Base-by-base conservation (phyloP, 1,284 basidiomycete genomes). In the Rhodotorula glutinis region DNA sequence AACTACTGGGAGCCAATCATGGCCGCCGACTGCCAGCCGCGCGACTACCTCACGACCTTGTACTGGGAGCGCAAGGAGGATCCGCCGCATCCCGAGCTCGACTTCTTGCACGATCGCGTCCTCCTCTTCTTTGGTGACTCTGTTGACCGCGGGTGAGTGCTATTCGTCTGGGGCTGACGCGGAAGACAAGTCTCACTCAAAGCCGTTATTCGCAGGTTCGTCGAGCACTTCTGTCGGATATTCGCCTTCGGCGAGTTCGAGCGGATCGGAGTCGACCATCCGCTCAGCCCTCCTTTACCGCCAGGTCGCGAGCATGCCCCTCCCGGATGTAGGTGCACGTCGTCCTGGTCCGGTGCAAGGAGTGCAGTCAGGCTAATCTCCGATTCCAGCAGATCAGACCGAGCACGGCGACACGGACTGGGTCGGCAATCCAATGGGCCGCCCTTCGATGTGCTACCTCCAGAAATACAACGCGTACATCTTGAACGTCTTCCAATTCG, bases 401-500 rank as follows among this genome's bases (percentile, higher is more conserved):
- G 21, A 54, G 23, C 53, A 33, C 11, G 38, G 38, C 53, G 38
- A 33, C 23, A 41, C 33, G n/a, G 53, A 54, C 53, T 54, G 53
- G 53, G 33, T 38, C 5, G 53, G 33, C 11, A 25, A 23, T n/a
- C 33, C 33, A 11, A 54, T 54, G 53, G 53, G 53, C 11, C 33
- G 33, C 23, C 53, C 53, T 11, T 38, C 33, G 4, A 4, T 54
- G 5, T 54, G 53, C 53, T 38, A 38, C 33, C 23, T 54, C 9
- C 21, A 5, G 14, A 40, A 17, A 13, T 40, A 54, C 38, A 38
- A 54, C n/a, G n/a, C 38, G 33, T 38, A 54, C 33, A 23, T 54
- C 13, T 21, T 54, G 33, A 54, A 54, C 53, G 53, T 54, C 38
- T 54, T 54, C 53, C 53, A 54, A 33, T 54, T 54, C 38, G 53